A percentile compares a stretch with the other conserved stretches of the same genome.
Evolutionary conservation across 2,329 filamentous ascomycete genomes (phyloP).

Genomic region (Xylaria sp.): DNA sequence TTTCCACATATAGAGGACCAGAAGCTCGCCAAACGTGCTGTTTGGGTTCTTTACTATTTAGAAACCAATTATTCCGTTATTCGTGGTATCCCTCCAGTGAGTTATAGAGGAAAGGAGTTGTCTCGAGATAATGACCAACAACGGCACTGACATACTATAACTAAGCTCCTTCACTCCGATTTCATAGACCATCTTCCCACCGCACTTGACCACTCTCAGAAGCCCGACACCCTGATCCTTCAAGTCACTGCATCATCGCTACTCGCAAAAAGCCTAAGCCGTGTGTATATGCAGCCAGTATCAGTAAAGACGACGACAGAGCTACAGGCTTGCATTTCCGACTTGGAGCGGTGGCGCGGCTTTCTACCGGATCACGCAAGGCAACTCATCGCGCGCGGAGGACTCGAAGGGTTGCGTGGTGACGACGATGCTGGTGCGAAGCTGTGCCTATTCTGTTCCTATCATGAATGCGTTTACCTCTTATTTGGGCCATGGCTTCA

Average conservation of each 20-base stretch:
- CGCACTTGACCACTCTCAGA: background rate
- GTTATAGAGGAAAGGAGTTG: background rate
- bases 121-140: background rate
- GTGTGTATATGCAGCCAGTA: background rate
- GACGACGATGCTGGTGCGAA: constrained; percentile 4
- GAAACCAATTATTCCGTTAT: background rate
- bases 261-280: background rate
- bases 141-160: background rate
- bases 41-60: background rate
- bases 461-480: constrained; percentile 12
- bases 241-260: background rate
- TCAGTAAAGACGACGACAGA: background rate
- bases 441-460: constrained; percentile 10
- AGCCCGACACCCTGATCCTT: background rate
- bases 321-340: background rate
- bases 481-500: constrained; percentile 8
- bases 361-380: constrained; percentile 2
- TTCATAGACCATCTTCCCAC: constrained; percentile 7
- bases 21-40: background rate
- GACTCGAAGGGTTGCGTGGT: constrained; percentile 1
- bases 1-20: background rate
- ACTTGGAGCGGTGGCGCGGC: background rate
- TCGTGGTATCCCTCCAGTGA: constrained; percentile 1
- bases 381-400: background rate
- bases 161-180: background rate